These are phyloP conservation scores for Rhizopogon vulgaris DNA, from an alignment of 768 basidiomycete species.

Conservation along the genomic window DNA sequence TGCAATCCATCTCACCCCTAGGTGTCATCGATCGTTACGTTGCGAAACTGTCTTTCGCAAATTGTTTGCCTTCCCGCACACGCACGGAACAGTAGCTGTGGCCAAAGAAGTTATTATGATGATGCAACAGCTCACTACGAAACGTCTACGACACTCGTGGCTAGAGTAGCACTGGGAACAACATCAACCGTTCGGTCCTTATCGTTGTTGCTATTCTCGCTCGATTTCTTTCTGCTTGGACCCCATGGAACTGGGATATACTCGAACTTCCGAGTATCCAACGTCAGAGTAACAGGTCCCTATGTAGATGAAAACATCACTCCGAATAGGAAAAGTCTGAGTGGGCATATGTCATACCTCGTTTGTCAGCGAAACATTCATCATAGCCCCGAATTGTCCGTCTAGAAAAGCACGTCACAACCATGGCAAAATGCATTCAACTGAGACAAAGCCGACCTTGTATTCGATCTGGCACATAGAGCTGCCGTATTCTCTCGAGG, in stretches of 20 bases:
- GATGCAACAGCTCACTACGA: neutral
- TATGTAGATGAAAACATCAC: constrained; percentile 20
- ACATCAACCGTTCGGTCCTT: neutral
- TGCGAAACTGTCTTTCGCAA: neutral
- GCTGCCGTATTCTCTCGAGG: constrained; percentile 55
- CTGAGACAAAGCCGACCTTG: constrained; percentile 47
- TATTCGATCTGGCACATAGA: constrained; percentile 72
- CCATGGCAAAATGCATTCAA: neutral
- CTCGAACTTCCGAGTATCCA: constrained; percentile 78
- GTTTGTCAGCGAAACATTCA: constrained; percentile 83
- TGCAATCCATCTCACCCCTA: neutral
- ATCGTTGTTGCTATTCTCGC: neutral
- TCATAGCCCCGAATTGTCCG: constrained; percentile 95
- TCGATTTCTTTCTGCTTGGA: constrained; percentile 1
- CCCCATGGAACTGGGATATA: constrained; percentile 35
- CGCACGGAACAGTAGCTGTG: neutral
- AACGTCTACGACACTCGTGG: neutral
- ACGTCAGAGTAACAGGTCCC: constrained; percentile 83
- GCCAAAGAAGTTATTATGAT: neutral
- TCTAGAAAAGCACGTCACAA: constrained; percentile 38
- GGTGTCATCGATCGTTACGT: neutral
- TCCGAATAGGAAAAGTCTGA: neutral
- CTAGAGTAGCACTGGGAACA: neutral
- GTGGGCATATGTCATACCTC: constrained; percentile 48
- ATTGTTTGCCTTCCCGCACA: neutral